These are phyloP conservation scores for Astragalus membranaceus DNA, from an alignment of 306 rosid species.

Conservation along the genomic window DNA sequence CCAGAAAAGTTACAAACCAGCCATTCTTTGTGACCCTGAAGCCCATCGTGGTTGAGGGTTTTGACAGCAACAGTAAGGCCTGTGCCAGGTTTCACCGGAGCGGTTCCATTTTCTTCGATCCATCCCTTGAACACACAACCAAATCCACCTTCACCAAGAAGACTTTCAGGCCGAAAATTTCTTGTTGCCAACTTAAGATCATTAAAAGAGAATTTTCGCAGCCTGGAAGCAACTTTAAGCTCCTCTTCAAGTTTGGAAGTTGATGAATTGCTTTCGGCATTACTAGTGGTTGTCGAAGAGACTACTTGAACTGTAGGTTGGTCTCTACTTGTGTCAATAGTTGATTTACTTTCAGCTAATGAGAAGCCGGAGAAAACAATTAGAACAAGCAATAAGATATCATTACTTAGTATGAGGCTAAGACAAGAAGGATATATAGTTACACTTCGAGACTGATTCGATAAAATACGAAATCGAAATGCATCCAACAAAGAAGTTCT, in stretches of 20 bases:
- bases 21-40: conserved; percentile 99
- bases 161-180: conserved; percentile 97
- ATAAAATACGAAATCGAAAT: conserved; percentile 7
- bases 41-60: conserved; percentile 95
- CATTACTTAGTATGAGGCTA: neutral
- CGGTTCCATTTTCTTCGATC: conserved; percentile 99
- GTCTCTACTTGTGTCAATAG: conserved; percentile 71
- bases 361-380: neutral
- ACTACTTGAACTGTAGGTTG: conserved; percentile 65
- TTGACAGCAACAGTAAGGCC: conserved; percentile 99
- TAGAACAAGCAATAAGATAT: neutral
- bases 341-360: conserved; percentile 63
- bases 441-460: neutral
- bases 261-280: conserved; percentile 83
- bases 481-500: neutral
- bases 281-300: conserved; percentile 80
- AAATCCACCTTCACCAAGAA: conserved; percentile 99
- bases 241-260: conserved; percentile 84
- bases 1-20: conserved; percentile 50
- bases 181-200: conserved; percentile 95
- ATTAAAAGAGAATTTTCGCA: conserved; percentile 72
- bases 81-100: conserved; percentile 96
- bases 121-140: conserved; percentile 99
- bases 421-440: neutral
- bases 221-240: conserved; percentile 84